Base-by-base conservation (phyloP, 108 stramenopile genomes). In the Mediolabrus comicus region DNA sequence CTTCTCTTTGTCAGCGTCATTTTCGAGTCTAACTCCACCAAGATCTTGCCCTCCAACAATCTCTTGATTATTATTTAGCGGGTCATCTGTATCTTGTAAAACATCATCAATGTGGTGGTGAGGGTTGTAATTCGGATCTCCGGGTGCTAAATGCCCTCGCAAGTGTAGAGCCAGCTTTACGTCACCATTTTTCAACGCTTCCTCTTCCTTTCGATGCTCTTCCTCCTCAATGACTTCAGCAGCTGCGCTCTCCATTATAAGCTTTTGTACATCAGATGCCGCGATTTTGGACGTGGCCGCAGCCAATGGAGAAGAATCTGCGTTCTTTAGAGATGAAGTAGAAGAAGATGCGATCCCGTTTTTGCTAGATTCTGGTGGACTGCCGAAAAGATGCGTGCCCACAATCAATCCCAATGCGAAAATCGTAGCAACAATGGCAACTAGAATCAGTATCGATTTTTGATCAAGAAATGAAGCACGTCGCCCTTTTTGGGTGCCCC, bases 91-190 rank as follows among this genome's bases (percentile, higher is more conserved):
- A 22, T 51, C 68, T 10, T n/a, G n/a, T n/a, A 32, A 35, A 14
- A 69, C 39, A 71, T 78, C 77, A 67, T 78, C 77, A 12, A 78
- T 34, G 30, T 59, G 68, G 35, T 52, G 64, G 53, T 78, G 77
- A n/a, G 77, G 77, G 67, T 78, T 78, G 59, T 78, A 78, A 78
- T 78, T 78, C 2, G 41, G 46, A 71, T 78, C 77, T 19, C 77
- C 77, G 38, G 69, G 69, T 0, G 43, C 65, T 36, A 60, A 36
- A 31, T 28, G 55, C 25, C 77, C 77, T 22, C 69, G 13, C 28
- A 71, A 55, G 62, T 78, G 77, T 36, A 56, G 55, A 25, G 65
- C 77, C 59, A 65, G 6, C 8, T 28, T 51, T 33, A 46, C 55
- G 54, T 70, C 64, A 0, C 69, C 77, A 13, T 34, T 33, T 13